These are phyloP conservation scores for Aspergillus avenaceus DNA, from an alignment of 495 filamentous ascomycete genomes.

Conservation along the genomic window DNA sequence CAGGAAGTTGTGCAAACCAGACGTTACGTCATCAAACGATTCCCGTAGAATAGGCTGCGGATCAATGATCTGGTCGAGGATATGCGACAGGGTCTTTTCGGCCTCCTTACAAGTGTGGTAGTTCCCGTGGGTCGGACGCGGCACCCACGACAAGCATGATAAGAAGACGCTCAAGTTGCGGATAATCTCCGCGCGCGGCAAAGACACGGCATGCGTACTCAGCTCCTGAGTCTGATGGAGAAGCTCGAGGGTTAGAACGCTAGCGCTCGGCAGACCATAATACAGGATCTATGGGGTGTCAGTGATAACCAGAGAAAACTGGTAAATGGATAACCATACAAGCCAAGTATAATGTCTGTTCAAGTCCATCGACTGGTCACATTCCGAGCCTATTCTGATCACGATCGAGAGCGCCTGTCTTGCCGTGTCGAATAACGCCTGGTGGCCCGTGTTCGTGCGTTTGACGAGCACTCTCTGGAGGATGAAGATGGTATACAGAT, in stretches of 20 bases:
- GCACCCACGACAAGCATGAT: slow-evolving; percentile 52
- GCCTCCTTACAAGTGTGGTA: slow-evolving; percentile 47
- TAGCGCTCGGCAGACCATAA: slow-evolving; percentile 54
- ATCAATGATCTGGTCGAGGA: slow-evolving; percentile 40
- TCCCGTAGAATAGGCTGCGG: slow-evolving; percentile 30
- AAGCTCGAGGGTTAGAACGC: slow-evolving; percentile 59
- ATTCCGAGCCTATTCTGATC: slow-evolving; percentile 40
- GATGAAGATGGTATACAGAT: slow-evolving; percentile 56
- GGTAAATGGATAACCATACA: slow-evolving; percentile 32
- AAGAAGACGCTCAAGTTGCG: slow-evolving; percentile 63
- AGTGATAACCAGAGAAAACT: not conserved
- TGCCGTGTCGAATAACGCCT: slow-evolving; percentile 50
- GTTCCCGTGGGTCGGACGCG: slow-evolving; percentile 49
- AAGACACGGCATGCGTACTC: slow-evolving; percentile 25
- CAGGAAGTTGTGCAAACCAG: slow-evolving; percentile 32
- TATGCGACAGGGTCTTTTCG: slow-evolving; percentile 40
- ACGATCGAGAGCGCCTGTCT: slow-evolving; percentile 46
- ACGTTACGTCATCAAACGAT: slow-evolving; percentile 29
- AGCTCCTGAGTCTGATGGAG: slow-evolving; percentile 50
- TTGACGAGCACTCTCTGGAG: slow-evolving; percentile 54
- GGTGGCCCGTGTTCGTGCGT: slow-evolving; percentile 43
- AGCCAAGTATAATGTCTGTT: slow-evolving; percentile 53
- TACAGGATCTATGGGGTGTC: slow-evolving; percentile 37
- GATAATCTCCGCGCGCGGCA: slow-evolving; percentile 57
- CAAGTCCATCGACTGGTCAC: slow-evolving; percentile 46